Evolutionary conservation across 306 rosid species (phyloP), one percentile per base, ranked within the genome.

Genomic region (Castanea crenata): DNA sequence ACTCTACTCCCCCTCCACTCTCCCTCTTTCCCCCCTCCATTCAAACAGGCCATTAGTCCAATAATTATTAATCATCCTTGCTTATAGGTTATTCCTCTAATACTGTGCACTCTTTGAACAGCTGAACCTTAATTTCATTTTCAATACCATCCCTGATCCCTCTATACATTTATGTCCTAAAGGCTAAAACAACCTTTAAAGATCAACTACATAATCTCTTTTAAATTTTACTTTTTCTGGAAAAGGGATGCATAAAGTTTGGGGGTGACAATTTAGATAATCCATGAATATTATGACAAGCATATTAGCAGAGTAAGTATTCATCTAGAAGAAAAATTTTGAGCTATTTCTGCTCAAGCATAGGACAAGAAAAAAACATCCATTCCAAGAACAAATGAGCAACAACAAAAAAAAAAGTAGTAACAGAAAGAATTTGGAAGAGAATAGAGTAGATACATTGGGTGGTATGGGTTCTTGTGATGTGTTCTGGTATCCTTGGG

Each of bases 391-490:
- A 49, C 11, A 64, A 59, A 25, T 23, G 61, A 21, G 74, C 57
- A 2, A 34, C 34, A 74, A 56, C 2, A 16, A 54, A 74, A 56
- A 57, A 29, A 27, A 71, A 76, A 62, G 69, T 54, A 76, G 4
- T 55, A 82, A 55, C n/a, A 52, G 62, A 78, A 32, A 58, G 57
- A 76, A 73, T 74, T 4, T 16, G n/a, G 74, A 71, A 56, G 64
- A 44, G 78, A 73, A 38, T 34, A 76, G 78, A 55, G 23, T 34
- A 84, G 76, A 72, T 90, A 94, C 99, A 80, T 94, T 86, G 19
- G 99, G 97, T 56, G 99, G 99, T 71, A 94, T 70, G 16, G 97
- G 97, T 82, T 94, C 95, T 78, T 94, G 97, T 67, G 95, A 88
- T 10, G 92, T 94, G 90, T 81, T 92, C 83, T 90, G 93, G 84